phyloP scores from a whole-genome alignment of 202 grass and related monocot species.

The Carex arenaria region DNA sequence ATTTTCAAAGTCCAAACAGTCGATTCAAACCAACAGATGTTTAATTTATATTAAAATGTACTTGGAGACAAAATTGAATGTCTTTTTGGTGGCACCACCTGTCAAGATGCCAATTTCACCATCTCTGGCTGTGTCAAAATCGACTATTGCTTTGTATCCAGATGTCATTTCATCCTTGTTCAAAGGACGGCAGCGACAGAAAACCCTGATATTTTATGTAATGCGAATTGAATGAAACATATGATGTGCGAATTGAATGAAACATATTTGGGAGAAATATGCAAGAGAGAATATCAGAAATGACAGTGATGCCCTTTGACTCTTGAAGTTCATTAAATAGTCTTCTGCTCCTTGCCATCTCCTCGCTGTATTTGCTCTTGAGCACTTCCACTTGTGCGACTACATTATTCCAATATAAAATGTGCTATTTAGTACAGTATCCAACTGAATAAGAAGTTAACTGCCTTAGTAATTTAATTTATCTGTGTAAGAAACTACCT shows the following conservation, averaged over 20 bases:
- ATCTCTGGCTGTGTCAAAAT: slow-evolving; percentile 78
- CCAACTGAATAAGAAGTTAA: not conserved
- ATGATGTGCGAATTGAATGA: not conserved
- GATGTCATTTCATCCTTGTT: slow-evolving; percentile 66
- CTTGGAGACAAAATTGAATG: slow-evolving; percentile 86
- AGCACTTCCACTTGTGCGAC: slow-evolving; percentile 87
- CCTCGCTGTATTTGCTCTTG: slow-evolving; percentile 77
- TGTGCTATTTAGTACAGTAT: slow-evolving; percentile 12
- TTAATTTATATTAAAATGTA: no score
- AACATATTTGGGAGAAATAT: not conserved
- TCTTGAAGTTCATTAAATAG: slow-evolving; percentile 91
- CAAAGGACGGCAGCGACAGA: slow-evolving; percentile 77
- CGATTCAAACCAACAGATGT: no score
- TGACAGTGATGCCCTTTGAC: slow-evolving; percentile 57
- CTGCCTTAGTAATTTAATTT: not conserved
- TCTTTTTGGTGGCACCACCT: slow-evolving; percentile 58
- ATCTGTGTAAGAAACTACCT: slow-evolving; percentile 44
- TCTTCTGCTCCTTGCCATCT: slow-evolving; percentile 90
- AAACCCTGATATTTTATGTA: slow-evolving; percentile 97
- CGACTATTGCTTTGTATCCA: slow-evolving; percentile 53
- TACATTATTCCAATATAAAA: slow-evolving; percentile 36
- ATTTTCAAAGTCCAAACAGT: no score
- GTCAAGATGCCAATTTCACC: slow-evolving; percentile 74
- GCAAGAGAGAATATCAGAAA: slow-evolving; percentile 10
- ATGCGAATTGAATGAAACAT: no score